phyloP scores from a whole-genome alignment of 768 basidiomycete genomes.

The Rhodosporidiobolus sp. region DNA sequence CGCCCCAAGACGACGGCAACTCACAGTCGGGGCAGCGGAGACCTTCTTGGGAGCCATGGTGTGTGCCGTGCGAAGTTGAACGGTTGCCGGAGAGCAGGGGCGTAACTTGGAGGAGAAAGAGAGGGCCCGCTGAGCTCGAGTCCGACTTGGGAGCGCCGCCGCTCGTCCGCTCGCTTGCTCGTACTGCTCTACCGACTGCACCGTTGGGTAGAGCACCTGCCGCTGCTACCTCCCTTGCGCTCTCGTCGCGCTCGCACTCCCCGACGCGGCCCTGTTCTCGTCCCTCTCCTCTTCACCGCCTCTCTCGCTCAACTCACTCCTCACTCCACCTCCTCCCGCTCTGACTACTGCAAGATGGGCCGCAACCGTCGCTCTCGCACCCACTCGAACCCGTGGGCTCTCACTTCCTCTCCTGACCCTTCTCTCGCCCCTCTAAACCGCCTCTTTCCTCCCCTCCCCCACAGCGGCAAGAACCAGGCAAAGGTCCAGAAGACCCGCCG shows the following conservation, averaged over 20 bases:
- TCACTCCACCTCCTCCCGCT: not conserved
- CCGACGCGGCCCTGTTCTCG: not conserved
- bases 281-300: not conserved
- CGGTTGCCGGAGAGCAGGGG: not conserved
- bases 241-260: not conserved
- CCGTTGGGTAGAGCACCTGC: too few relatives aligned
- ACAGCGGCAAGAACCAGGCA: conserved; percentile 40
- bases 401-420: not conserved
- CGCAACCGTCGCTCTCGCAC: conserved; percentile 33
- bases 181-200: too few relatives aligned
- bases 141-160: not conserved
- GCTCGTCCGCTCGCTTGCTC: not conserved
- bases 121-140: not conserved
- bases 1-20: too few relatives aligned
- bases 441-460: not conserved
- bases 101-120: not conserved
- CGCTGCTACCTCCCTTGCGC: not conserved
- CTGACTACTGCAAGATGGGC: conserved; percentile 17
- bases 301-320: not conserved
- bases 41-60: conserved; percentile 31
- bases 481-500: conserved; percentile 28
- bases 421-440: not conserved
- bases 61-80: not conserved
- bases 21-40: not conserved
- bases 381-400: conserved; percentile 36